These are phyloP conservation scores for Colletotrichum shisoi DNA, from an alignment of 2,329 filamentous ascomycete genomes.

Conservation along the genomic window DNA sequence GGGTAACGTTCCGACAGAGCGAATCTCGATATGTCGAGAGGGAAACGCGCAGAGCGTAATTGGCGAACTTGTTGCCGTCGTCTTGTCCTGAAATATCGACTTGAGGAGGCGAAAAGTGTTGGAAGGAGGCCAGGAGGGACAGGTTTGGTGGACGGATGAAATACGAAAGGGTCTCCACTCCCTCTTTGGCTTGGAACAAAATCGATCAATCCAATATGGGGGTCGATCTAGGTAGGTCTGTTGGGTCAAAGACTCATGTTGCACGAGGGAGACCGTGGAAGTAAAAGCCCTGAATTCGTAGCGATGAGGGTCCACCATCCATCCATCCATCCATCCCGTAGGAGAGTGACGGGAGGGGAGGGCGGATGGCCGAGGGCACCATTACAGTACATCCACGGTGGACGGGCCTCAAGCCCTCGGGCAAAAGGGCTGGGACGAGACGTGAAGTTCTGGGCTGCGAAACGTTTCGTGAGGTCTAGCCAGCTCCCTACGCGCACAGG, in stretches of 20 bases:
- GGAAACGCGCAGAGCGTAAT: background rate
- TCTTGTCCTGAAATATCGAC: background rate
- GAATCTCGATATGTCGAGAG: background rate
- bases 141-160: background rate
- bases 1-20: background rate
- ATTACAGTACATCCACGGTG: background rate
- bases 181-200: slow-evolving; percentile 22
- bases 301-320: background rate
- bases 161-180: slow-evolving; percentile 14
- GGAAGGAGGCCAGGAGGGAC: background rate
- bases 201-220: slow-evolving; percentile 17
- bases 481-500: slow-evolving; percentile 35
- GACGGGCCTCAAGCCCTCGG: background rate
- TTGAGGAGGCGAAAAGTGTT: background rate
- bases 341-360: background rate
- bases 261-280: background rate
- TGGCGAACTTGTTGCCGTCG: background rate
- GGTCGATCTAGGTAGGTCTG: slow-evolving; percentile 20
- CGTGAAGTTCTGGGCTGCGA: slow-evolving; percentile 34
- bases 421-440: slow-evolving; percentile 39
- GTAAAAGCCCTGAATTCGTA: slow-evolving; percentile 1
- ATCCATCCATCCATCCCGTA: background rate
- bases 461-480: slow-evolving; percentile 37
- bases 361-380: background rate
- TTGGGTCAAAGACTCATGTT: slow-evolving; percentile 6